Percentiles rank a stretch among this genome's conserved stretches.
phyloP scores from a whole-genome alignment of 768 basidiomycete genomes.

The Lactarius akahatsu region DNA sequence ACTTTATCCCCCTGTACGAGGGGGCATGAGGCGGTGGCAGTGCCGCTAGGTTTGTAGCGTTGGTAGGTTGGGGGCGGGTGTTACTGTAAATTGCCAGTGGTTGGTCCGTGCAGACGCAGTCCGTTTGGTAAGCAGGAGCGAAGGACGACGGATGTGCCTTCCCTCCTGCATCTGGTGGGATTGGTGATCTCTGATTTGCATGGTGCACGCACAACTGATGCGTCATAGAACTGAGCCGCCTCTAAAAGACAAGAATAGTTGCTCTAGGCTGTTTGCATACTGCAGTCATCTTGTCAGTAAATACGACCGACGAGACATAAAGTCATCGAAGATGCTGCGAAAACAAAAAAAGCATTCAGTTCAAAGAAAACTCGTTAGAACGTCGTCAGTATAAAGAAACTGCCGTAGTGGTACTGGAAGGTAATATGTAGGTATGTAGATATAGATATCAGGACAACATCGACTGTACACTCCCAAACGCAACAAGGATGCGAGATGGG shows the following conservation, averaged over 20 bases:
- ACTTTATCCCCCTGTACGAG: too few relatives aligned
- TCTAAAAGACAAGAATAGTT: neutral
- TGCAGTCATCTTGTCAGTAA: neutral
- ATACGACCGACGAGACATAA: neutral
- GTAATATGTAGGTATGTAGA: neutral
- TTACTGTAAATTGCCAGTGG: too few relatives aligned
- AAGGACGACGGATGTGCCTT: too few relatives aligned
- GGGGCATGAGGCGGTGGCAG: neutral
- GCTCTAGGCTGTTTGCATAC: too few relatives aligned
- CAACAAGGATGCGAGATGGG: neutral
- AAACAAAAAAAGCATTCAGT: neutral
- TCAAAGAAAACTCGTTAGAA: neutral
- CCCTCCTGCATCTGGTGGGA: too few relatives aligned
- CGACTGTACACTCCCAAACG: neutral
- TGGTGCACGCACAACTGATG: too few relatives aligned
- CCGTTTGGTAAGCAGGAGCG: too few relatives aligned
- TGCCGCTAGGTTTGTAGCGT: neutral
- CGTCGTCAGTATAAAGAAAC: neutral
- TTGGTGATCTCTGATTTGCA: too few relatives aligned
- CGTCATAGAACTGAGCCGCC: too few relatives aligned
- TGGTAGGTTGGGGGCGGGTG: too few relatives aligned
- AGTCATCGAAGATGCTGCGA: neutral
- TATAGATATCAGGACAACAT: conserved; percentile 2
- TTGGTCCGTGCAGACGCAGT: too few relatives aligned
- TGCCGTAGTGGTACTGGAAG: neutral